Base-by-base conservation (phyloP, 306 rosid species). In the Pterocarpus santalinus region DNA sequence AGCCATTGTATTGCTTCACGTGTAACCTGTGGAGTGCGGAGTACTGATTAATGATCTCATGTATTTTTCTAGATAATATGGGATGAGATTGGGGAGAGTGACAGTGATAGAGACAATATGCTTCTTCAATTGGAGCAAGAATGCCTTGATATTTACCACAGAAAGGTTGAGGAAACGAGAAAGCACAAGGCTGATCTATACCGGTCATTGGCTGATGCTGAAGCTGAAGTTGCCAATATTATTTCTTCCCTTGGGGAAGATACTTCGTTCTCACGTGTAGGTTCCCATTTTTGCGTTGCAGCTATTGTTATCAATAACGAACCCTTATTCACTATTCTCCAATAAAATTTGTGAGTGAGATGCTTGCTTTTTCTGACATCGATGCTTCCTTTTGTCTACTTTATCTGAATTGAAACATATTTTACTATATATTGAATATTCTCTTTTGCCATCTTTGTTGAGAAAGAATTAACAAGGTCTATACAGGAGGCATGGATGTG, bases 41-140 rank as follows among this genome's bases (percentile, higher is more conserved):
- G 49, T 43, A 43, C 49, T 43, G 66, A 67, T 57, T 78, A 30
- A 46, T 74, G 56, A 58, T 80, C 38, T 32, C 1, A n/a, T 64
- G 11, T 64, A 5, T 46, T 53, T 65, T 36, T 64, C 1, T 58
- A 95, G 97, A 80, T 83, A 32, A 84, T 95, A 86, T 95, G 99
- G 99, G 94, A 93, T 86, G 97, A 95, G 91, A 91, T 95, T 85
- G 97, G 99, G 71, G 99, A 95, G 79, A 82, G 85, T 80, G 92
- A 95, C 16, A 73, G 71, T 3, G 92, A 92, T 72, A 89, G 97
- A 77, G 98, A 95, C 82, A 84, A 76, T 82, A 90, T 84, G 97
- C 97, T 95, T 70, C 90, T 92, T 52, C 94, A 95, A 85, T 91
- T 95, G 16, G 97, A 95, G 92, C 94, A 93, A 81, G 97, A 93